These are phyloP conservation scores for Kazachstania sp. DNA, from an alignment of 1,139 yeast species.

Conservation along the genomic window DNA sequence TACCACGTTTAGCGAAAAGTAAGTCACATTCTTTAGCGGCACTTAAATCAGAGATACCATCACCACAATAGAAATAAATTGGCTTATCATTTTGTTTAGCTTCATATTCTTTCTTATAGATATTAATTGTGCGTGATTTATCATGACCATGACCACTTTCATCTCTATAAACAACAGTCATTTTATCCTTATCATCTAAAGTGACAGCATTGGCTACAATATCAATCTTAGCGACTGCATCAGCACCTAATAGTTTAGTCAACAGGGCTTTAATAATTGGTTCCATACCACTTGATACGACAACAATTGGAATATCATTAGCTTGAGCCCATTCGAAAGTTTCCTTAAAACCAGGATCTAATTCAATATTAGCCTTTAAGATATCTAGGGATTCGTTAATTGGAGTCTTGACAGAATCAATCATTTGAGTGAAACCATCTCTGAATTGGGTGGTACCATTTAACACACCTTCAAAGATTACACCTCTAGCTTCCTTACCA, in stretches of 20 bases:
- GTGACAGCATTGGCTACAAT: conserved; percentile 76
- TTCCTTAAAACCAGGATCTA: conserved; percentile 84
- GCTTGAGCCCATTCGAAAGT: conserved; percentile 73
- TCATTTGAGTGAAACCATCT: conserved; percentile 78
- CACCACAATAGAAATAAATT: conserved; percentile 83
- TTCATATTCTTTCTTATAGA: conserved; percentile 42
- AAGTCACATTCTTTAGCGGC: conserved; percentile 95
- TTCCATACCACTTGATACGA: conserved; percentile 86
- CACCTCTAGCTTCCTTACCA: conserved; percentile 60
- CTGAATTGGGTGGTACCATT: conserved; percentile 62
- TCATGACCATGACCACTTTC: conserved; percentile 90
- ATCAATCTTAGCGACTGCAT: conserved; percentile 63
- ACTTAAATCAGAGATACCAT: conserved; percentile 89
- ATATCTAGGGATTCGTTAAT: conserved; percentile 74
- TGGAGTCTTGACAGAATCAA: conserved; percentile 66
- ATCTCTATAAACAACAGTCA: conserved; percentile 83
- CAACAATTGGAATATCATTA: conserved; percentile 66
- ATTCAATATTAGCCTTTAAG: conserved; percentile 49
- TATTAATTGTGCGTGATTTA: conserved; percentile 72
- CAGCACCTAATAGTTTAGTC: conserved; percentile 63
- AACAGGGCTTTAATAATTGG: conserved; percentile 79
- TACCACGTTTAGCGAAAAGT: conserved; percentile 86
- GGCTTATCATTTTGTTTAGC: conserved; percentile 43
- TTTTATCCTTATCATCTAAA: conserved; percentile 46
- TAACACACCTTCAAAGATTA: conserved; percentile 63